Evolutionary conservation across 345 rosid genomes (phyloP).

Genomic region (thale cress (Arabidopsis thaliana)): DNA sequence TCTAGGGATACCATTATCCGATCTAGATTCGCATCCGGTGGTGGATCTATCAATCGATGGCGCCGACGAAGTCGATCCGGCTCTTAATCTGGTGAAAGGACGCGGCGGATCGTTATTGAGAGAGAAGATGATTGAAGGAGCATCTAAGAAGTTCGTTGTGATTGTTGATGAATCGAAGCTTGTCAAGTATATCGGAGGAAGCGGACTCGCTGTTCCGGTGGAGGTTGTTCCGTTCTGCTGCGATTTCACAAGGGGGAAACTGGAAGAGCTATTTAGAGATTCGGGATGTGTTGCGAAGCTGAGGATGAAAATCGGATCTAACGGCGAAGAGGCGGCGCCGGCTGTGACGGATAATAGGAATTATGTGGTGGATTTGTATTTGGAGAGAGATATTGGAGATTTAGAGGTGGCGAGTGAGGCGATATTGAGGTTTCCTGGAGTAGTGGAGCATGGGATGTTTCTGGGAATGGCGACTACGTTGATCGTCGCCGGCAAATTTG

Average conservation of each 20-base stretch:
- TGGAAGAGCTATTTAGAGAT: slow-evolving; percentile 58
- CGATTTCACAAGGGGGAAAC: slow-evolving; percentile 61
- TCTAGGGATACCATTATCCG: slow-evolving; percentile 79
- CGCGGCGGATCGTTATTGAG: slow-evolving; percentile 87
- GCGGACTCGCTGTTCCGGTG: slow-evolving; percentile 79
- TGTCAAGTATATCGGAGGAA: slow-evolving; percentile 69
- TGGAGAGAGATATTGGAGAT: slow-evolving; percentile 79
- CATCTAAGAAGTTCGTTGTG: slow-evolving; percentile 67
- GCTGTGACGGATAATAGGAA: slow-evolving; percentile 85
- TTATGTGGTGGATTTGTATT: slow-evolving; percentile 80
- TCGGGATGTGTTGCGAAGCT: slow-evolving; percentile 74
- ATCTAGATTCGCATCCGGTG: slow-evolving; percentile 70
- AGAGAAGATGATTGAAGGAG: slow-evolving; percentile 96
- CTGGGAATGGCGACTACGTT: slow-evolving; percentile 88
- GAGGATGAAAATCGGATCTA: slow-evolving; percentile 40
- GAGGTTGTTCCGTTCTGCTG: slow-evolving; percentile 90
- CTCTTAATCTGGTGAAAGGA: slow-evolving; percentile 84
- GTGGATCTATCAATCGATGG: slow-evolving; percentile 94
- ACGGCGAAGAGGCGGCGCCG: slow-evolving; percentile 42
- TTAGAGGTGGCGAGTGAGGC: slow-evolving; percentile 70
- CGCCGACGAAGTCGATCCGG: slow-evolving; percentile 93
- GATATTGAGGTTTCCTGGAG: slow-evolving; percentile 78
- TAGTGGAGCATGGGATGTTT: slow-evolving; percentile 95
- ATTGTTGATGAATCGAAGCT: slow-evolving; percentile 77
- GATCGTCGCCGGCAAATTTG: slow-evolving; percentile 84